Conservation (phyloP, 1,284 basidiomycete genomes). For the Anthracocystis panici-leucophaei region DNA sequence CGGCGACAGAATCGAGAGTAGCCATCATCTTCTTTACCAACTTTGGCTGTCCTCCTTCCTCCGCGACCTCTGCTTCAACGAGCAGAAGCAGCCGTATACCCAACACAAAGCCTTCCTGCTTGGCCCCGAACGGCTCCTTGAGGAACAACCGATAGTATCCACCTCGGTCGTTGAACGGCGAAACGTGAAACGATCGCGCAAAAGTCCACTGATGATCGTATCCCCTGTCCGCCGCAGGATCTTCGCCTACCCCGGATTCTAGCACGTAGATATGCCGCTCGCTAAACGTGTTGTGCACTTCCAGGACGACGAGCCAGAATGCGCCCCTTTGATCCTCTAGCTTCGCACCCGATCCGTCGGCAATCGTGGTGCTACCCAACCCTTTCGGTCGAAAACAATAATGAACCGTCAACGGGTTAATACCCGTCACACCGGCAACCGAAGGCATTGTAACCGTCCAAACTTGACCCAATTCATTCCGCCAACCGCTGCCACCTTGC, state of each 20-base stretch:
- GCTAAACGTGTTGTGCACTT: constrained; percentile 84
- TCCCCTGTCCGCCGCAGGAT: constrained; percentile 56
- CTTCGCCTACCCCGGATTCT: constrained; percentile 72
- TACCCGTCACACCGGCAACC: constrained; percentile 78
- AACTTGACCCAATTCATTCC: constrained; percentile 39
- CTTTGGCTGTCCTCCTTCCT: not conserved
- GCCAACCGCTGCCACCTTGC: constrained; percentile 10
- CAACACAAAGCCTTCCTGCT: constrained; percentile 15
- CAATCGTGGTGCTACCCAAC: not conserved
- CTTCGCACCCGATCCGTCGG: not conserved
- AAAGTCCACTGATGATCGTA: constrained; percentile 81
- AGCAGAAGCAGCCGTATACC: constrained; percentile 53
- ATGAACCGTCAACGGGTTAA: constrained; percentile 82
- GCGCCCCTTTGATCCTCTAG: constrained; percentile 21
- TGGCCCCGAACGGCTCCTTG: constrained; percentile 34
- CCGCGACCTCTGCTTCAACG: constrained; percentile 24
- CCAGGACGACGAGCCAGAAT: constrained; percentile 75
- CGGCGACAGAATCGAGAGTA: constrained; percentile 72
- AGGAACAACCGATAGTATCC: constrained; percentile 75
- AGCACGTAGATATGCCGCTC: constrained; percentile 77
- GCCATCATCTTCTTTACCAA: constrained; percentile 73
- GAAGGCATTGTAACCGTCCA: constrained; percentile 77
- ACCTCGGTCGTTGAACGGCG: constrained; percentile 81
- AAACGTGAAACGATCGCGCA: constrained; percentile 80
- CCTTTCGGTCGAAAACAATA: constrained; percentile 74